Conservation (phyloP, 2,329 filamentous ascomycete species). For the Thielaviopsis punctulata region DNA sequence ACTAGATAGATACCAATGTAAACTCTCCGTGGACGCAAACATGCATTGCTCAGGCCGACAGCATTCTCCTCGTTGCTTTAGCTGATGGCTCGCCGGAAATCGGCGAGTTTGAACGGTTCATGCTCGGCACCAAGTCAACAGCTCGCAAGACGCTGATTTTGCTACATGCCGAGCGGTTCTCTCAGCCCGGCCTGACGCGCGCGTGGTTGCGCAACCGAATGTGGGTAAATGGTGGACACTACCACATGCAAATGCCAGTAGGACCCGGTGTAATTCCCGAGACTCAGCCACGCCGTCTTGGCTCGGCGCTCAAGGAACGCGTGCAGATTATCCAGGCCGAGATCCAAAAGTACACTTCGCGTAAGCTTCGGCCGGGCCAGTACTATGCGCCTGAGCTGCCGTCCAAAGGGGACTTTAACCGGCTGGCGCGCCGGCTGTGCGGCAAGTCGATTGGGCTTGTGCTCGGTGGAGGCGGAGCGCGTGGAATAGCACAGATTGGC, state of each 20-base stretch:
- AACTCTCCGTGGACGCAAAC: conserved; percentile 98
- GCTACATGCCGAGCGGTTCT: conserved; percentile 78
- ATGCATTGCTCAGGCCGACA: conserved; percentile 92
- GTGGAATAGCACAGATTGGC: conserved; percentile 82
- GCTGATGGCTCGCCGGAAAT: conserved; percentile 81
- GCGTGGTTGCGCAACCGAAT: conserved; percentile 83
- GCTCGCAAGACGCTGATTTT: conserved; percentile 84
- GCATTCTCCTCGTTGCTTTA: conserved; percentile 79
- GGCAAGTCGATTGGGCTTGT: conserved; percentile 91
- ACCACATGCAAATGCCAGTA: conserved; percentile 75
- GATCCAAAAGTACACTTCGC: conserved; percentile 93
- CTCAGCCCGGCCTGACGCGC: conserved; percentile 64
- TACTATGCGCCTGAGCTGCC: conserved; percentile 83
- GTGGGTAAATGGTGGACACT: conserved; percentile 97
- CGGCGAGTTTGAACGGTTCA: conserved; percentile 90
- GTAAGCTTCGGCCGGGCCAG: conserved; percentile 73
- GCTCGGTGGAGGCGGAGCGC: conserved; percentile 79
- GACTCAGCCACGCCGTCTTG: conserved; percentile 48
- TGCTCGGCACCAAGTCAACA: conserved; percentile 93
- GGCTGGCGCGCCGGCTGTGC: conserved; percentile 73
- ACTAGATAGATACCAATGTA: conserved; percentile 66
- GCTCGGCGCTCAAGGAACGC: conserved; percentile 72
- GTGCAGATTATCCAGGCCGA: conserved; percentile 92
- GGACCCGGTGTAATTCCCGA: conserved; percentile 5
- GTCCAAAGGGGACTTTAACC: conserved; percentile 93